Evolutionary conservation across 75 land plant species (phyloP), one percentile per base, ranked within the genome.

Genomic region (Pinus albicaulis): DNA sequence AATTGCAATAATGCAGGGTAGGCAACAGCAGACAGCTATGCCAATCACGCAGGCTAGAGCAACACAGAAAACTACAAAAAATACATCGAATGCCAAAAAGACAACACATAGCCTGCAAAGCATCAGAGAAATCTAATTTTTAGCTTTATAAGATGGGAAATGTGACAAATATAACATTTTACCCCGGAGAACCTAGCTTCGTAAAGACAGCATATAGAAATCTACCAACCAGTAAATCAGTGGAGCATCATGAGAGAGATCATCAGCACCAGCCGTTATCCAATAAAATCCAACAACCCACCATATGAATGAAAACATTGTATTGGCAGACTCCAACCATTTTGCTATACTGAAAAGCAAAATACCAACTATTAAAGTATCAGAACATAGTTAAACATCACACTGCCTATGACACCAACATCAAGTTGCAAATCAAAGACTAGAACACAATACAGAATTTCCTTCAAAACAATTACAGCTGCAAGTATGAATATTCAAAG

Each of bases 1-100:
- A 60, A 92, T 82, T 68, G 89, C 93, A 63, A 92, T 88, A 55
- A 92, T 92, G 77, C 93, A 91, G 24, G 95, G 95, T 16, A 92
- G 84, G 59, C 88, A 92, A 78, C 88, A 92, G 79, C 95, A 92
- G 34, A 92, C 85, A 69, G 93, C 95, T 71, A 92, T 83, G 11
- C 93, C 93, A 86, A 90, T 74, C 7, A 90, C 74, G 66, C 92
- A 90, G 15, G 95, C 95, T 74, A 88, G 76, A 24, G 89, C 88
- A 76, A 90, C 93, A 80, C 92, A 92, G 57, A 92, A 84, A 4
- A 92, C 78, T 14, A 92, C 93, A 77, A 92, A 92, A 56, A 89
- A 87, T 19, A 89, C 91, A 74, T 92, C 93, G 57, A 89, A 89
- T 3, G 61, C 61, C 61, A 92, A 77, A 82, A 92, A 90, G 36